phyloP scores from a whole-genome alignment of 768 basidiomycete genomes.

The Daedaleopsis sinensis region DNA sequence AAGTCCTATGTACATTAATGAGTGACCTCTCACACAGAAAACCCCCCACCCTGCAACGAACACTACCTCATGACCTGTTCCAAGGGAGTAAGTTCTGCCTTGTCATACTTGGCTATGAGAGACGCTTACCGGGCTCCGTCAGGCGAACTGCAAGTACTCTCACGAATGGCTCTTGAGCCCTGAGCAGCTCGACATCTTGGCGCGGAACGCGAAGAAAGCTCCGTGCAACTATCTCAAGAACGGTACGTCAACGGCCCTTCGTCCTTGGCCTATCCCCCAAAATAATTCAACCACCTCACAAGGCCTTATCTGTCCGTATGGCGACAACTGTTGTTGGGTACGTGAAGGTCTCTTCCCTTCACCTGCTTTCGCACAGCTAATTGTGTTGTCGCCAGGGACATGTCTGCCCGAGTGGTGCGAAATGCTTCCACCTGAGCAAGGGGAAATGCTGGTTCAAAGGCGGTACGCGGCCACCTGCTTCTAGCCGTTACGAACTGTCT shows the following conservation, averaged over 20 bases:
- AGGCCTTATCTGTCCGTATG: slow-evolving; percentile 79
- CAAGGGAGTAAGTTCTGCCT: slow-evolving; percentile 53
- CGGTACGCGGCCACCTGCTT: slow-evolving; percentile 36
- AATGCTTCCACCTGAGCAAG: slow-evolving; percentile 63
- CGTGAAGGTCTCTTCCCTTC: neutral
- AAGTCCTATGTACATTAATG: neutral
- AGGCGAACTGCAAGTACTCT: slow-evolving; percentile 74
- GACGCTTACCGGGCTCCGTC: neutral
- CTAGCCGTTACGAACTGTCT: neutral
- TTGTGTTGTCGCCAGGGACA: slow-evolving; percentile 48
- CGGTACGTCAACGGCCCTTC: slow-evolving; percentile 40
- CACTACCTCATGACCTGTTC: slow-evolving; percentile 83
- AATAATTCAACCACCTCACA: neutral
- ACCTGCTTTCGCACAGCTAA: neutral
- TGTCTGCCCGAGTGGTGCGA: slow-evolving; percentile 69
- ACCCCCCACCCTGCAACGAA: slow-evolving; percentile 85
- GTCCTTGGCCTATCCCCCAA: neutral
- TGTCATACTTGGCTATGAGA: neutral
- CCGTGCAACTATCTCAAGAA: slow-evolving; percentile 87
- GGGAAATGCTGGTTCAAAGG: slow-evolving; percentile 92
- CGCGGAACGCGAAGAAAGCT: slow-evolving; percentile 80
- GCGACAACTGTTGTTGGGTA: slow-evolving; percentile 73
- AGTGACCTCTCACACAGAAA: slow-evolving; percentile 48
- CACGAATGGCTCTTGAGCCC: slow-evolving; percentile 76
- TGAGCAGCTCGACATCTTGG: slow-evolving; percentile 71